These are phyloP conservation scores for Aspergillus flavus DNA, from an alignment of 2,329 filamentous ascomycete genomes.

Conservation along the genomic window DNA sequence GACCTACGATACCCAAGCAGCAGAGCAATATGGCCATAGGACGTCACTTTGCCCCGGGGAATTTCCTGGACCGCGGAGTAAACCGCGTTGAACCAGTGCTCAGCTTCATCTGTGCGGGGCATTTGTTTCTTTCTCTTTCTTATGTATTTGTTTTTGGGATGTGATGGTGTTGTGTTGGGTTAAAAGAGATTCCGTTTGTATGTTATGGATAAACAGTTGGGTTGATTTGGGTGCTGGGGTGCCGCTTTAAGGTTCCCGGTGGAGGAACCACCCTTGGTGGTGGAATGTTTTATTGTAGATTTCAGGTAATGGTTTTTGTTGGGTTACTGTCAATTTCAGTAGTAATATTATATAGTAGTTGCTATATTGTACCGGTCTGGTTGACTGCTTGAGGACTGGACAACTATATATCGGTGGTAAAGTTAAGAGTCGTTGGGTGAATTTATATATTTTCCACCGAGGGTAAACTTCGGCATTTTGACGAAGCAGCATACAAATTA, in stretches of 20 bases:
- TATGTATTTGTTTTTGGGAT: no score
- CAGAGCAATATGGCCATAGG: slow-evolving; percentile 73
- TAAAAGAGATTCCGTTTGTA: not conserved
- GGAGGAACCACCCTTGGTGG: no score
- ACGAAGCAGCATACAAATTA: no score
- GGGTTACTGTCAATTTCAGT: not conserved
- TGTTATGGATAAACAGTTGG: not conserved
- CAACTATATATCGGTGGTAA: no score
- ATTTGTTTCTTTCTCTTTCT: slow-evolving; percentile 25
- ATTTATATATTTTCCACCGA: no score
- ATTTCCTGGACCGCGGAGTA: slow-evolving; percentile 86
- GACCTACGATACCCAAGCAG: slow-evolving; percentile 62
- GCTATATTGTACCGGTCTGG: not conserved
- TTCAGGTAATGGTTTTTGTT: not conserved
- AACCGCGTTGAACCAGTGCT: slow-evolving; percentile 62
- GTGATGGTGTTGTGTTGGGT: not conserved
- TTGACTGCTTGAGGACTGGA: no score
- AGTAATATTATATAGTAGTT: not conserved
- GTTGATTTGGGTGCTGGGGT: not conserved
- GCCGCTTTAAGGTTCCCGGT: not conserved
- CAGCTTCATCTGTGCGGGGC: slow-evolving; percentile 51
- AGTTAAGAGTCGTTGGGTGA: no score
- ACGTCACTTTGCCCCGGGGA: slow-evolving; percentile 79
- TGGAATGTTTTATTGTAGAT: not conserved
- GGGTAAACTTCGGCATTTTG: no score